Percentiles rank a stretch among this genome's conserved stretches.
Evolutionary conservation across 2,329 filamentous ascomycete species (phyloP).

Genomic region (Penicillium brasilianum): DNA sequence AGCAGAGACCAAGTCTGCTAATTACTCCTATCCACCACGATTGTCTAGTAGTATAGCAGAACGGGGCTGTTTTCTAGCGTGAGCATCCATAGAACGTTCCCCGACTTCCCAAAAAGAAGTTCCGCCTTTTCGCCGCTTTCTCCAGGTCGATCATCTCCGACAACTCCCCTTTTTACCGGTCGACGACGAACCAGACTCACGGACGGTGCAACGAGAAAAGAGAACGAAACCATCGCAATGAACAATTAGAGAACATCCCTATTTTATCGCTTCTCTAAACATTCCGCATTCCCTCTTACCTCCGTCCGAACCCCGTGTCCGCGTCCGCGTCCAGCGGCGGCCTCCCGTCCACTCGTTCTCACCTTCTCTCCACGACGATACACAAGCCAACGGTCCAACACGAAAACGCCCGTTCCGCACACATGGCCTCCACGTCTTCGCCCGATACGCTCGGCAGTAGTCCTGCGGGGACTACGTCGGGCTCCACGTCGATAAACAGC

Average conservation of each 20-base stretch:
- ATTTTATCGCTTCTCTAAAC: slow-evolving; percentile 7
- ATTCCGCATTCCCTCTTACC: slow-evolving; percentile 8
- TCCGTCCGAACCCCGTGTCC: neutral
- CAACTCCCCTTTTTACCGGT: slow-evolving; percentile 7
- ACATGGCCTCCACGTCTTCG: slow-evolving; percentile 38
- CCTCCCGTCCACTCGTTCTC: neutral
- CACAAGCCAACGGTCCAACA: neutral
- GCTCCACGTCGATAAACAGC: slow-evolving; percentile 34
- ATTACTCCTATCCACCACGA: neutral
- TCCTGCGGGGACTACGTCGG: slow-evolving; percentile 31
- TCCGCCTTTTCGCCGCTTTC: slow-evolving; percentile 16
- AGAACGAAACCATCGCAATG: slow-evolving; percentile 16
- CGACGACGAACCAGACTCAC: neutral
- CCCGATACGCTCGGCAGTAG: slow-evolving; percentile 32
- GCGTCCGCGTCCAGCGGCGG: slow-evolving; percentile 6
- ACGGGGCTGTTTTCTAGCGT: slow-evolving; percentile 9
- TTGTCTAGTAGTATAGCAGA: neutral
- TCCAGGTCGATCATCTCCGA: slow-evolving; percentile 10
- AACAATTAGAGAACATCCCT: slow-evolving; percentile 16
- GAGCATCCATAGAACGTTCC: slow-evolving; percentile 14
- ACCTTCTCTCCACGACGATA: slow-evolving; percentile 5
- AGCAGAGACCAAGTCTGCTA: neutral
- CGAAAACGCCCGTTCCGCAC: neutral
- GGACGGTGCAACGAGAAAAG: neutral
- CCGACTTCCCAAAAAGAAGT: slow-evolving; percentile 21